Evolutionary conservation across 2,329 filamentous ascomycete genomes (phyloP), one percentile per base, ranked within the genome.

Genomic region (Aspergillus neotritici): DNA sequence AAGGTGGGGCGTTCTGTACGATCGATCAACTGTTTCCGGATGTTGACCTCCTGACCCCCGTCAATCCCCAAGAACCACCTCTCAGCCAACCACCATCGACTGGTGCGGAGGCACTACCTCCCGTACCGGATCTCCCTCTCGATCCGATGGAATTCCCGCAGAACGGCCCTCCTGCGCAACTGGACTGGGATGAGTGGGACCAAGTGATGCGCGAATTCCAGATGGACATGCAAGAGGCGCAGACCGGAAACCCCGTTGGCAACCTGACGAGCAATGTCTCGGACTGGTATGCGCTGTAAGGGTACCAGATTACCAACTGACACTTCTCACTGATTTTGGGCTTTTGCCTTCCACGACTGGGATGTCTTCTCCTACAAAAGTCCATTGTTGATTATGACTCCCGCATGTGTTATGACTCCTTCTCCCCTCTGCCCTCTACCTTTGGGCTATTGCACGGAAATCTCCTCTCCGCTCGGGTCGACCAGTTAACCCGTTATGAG

Each of bases 161-260:
- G 33, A 47, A 49, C 4, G 31, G 53, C 4, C 44, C 57, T 6
- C 50, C 51, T 3, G 14, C 46, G 5, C 49, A 51, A 5, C 46
- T 62, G 25, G 57, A 53, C 33, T 65, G 63, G 62, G 57, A 61
- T 30, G 61, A 65, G 17, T 65, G 64, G 57, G 63, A 65, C 38
- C 55, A 62, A 37, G 62, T 66, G n/a, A 60, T 66, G 57, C 62
- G 62, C 11, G 64, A 67, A 31, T 67, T 66, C 41, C 64, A 67
- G 35, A 52, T 57, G 49, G 64, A 66, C 36, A 46, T 66, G 31
- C 58, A 62, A 28, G 57, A 59, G 29, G 53, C 56, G 1, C 49
- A 57, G 32, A 34, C 49, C 17, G 40, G 3, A 11, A 49, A 29
- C 37, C 43, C 41, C 39, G 53, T 48, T 46, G 54, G 40, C 13